These are phyloP conservation scores for Monosporascus cannonballus DNA, from an alignment of 2,329 filamentous ascomycete species.

Conservation along the genomic window DNA sequence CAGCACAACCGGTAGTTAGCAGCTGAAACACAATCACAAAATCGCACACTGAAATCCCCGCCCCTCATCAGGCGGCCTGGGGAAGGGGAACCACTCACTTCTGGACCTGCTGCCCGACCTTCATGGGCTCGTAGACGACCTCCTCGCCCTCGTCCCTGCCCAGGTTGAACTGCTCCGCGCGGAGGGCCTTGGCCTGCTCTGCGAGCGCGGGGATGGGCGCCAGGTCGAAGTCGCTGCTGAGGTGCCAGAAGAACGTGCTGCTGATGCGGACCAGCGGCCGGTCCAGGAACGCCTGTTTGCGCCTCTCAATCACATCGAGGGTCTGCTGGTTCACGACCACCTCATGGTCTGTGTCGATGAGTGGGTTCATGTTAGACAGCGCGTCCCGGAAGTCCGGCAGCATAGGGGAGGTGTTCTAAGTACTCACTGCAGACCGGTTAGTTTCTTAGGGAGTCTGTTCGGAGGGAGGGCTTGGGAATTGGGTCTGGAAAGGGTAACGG, in stretches of 20 bases:
- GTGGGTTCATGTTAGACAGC: no score
- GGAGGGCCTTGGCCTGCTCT: constrained; percentile 36
- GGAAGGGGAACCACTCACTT: constrained; percentile 32
- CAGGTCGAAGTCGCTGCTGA: constrained; percentile 51
- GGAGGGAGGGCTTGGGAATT: no score
- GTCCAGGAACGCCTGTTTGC: constrained; percentile 35
- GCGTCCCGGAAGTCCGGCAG: no score
- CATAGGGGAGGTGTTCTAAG: background rate
- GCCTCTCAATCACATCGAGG: constrained; percentile 37
- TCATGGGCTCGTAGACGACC: constrained; percentile 43
- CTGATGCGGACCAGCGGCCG: constrained; percentile 51
- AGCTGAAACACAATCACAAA: constrained; percentile 5
- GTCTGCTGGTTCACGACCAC: constrained; percentile 53
- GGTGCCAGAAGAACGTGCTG: constrained; percentile 56
- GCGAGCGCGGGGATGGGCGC: constrained; percentile 43
- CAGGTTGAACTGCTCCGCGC: constrained; percentile 39
- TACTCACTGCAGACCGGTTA: background rate
- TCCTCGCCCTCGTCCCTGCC: constrained; percentile 49
- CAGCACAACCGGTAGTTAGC: constrained; percentile 2
- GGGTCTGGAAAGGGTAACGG: no score
- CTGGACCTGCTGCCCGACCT: constrained; percentile 54
- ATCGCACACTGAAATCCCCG: no score
- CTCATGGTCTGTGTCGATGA: constrained; percentile 38
- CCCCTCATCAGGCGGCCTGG: no score
- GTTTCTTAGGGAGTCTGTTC: background rate